A percentile compares a stretch with the other conserved stretches of the same genome.
phyloP scores from a whole-genome alignment of 495 filamentous ascomycete genomes.

The Xylaria venustula region DNA sequence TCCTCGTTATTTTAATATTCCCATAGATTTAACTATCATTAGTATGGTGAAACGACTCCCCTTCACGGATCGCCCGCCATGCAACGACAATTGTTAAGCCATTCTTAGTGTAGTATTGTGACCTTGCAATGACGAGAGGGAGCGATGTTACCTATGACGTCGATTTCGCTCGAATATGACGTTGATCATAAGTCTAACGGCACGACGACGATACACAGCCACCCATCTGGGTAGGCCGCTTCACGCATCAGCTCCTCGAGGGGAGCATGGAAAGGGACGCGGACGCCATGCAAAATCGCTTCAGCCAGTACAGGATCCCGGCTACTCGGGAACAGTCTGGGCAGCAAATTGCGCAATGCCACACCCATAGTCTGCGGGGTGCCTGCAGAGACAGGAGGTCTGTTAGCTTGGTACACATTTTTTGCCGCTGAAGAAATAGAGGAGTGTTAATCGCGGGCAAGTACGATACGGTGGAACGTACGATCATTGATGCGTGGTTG shows the following conservation, averaged over 20 bases:
- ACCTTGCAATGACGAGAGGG: too few species aligned
- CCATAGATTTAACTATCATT: too few species aligned
- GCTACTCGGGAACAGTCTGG: constrained; percentile 82
- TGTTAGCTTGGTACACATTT: constrained; percentile 4
- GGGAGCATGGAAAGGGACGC: constrained; percentile 77
- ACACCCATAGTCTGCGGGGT: constrained; percentile 71
- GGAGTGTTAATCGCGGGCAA: constrained; percentile 7
- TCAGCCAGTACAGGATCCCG: constrained; percentile 87
- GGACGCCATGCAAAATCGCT: constrained; percentile 82
- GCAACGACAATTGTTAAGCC: too few species aligned
- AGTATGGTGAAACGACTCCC: too few species aligned
- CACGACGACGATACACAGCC: constrained; percentile 79
- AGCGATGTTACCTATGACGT: too few species aligned
- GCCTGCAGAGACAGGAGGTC: constrained; percentile 25
- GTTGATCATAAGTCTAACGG: constrained; percentile 25
- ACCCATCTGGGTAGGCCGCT: constrained; percentile 88
- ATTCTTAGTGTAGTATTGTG: too few species aligned
- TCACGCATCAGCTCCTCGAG: constrained; percentile 80
- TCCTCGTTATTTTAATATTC: too few species aligned
- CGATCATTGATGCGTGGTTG: constrained; percentile 45
- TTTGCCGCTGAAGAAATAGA: not conserved
- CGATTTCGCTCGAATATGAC: not conserved
- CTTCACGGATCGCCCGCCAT: too few species aligned
- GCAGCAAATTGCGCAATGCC: constrained; percentile 74
- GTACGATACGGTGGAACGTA: constrained; percentile 22